Conservation (phyloP, 192 early-diverging fungal genomes). For the Bifiguratus adelaidae region DNA sequence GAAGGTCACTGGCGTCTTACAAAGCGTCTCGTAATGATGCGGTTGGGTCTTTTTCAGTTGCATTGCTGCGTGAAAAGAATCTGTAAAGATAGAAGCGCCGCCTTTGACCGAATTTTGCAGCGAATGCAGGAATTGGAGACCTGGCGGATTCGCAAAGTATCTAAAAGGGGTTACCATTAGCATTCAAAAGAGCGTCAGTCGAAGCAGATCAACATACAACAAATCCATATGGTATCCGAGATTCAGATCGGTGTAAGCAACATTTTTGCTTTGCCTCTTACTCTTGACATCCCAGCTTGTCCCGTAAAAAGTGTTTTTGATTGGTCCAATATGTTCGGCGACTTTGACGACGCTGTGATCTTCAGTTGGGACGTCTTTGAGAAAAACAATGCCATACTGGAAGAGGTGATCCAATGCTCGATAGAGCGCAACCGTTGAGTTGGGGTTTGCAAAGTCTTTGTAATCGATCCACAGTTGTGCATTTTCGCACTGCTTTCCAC, state of each 20-base stretch:
- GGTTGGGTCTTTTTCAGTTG: constrained; percentile 42
- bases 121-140: constrained; percentile 68
- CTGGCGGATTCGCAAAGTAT: constrained; percentile 73
- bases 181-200: not conserved
- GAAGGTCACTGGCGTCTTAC: constrained; percentile 55
- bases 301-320: constrained; percentile 72
- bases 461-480: constrained; percentile 38
- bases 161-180: constrained; percentile 18
- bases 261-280: constrained; percentile 63
- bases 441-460: constrained; percentile 42
- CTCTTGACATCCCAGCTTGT: constrained; percentile 69
- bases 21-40: constrained; percentile 46
- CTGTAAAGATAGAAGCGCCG: constrained; percentile 64
- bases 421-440: constrained; percentile 27
- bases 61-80: constrained; percentile 58
- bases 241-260: constrained; percentile 73
- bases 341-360: constrained; percentile 45
- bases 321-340: constrained; percentile 52
- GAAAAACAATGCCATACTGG: constrained; percentile 57
- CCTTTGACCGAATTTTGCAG: constrained; percentile 68
- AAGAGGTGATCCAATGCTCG: constrained; percentile 42
- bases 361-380: constrained; percentile 48
- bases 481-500: constrained; percentile 15
- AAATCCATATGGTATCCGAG: constrained; percentile 85
- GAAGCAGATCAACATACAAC: constrained; percentile 37